Evolutionary conservation across 192 early-diverging fungal species (phyloP).

Genomic region (Haplosporangium gracile): DNA sequence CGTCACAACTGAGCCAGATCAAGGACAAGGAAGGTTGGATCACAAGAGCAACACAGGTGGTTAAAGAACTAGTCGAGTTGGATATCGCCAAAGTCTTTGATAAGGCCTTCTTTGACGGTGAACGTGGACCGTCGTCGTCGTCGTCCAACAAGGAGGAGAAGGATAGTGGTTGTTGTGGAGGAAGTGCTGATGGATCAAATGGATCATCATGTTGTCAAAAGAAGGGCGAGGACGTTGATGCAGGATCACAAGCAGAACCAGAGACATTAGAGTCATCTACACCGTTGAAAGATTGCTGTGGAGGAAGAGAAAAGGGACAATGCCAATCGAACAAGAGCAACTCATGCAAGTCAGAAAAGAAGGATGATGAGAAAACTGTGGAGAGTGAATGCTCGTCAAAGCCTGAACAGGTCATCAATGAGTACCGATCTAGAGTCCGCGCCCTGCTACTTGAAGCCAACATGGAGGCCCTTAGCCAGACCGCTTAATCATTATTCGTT

Average conservation of each 20-base stretch:
- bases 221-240: not conserved
- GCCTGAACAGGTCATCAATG: slow-evolving; percentile 37
- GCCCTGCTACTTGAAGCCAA: slow-evolving; percentile 29
- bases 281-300: not conserved
- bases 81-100: slow-evolving; percentile 52
- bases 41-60: slow-evolving; percentile 12
- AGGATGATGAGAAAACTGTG: not conserved
- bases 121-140: slow-evolving; percentile 1
- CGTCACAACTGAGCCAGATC: not conserved
- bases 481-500: not conserved
- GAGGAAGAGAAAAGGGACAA: not conserved
- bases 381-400: slow-evolving; percentile 5
- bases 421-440: slow-evolving; percentile 16
- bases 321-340: slow-evolving; percentile 5
- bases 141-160: slow-evolving; percentile 8
- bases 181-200: not conserved
- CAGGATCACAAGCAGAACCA: not conserved
- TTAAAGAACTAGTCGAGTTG: slow-evolving; percentile 42
- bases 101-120: slow-evolving; percentile 53
- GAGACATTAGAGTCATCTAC: not conserved
- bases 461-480: slow-evolving; percentile 16
- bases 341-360: not conserved
- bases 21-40: slow-evolving; percentile 31
- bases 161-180: not conserved
- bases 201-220: not conserved